Evolutionary conservation across 2,329 filamentous ascomycete genomes (phyloP).

Genomic region (Nemania bipapillata): DNA sequence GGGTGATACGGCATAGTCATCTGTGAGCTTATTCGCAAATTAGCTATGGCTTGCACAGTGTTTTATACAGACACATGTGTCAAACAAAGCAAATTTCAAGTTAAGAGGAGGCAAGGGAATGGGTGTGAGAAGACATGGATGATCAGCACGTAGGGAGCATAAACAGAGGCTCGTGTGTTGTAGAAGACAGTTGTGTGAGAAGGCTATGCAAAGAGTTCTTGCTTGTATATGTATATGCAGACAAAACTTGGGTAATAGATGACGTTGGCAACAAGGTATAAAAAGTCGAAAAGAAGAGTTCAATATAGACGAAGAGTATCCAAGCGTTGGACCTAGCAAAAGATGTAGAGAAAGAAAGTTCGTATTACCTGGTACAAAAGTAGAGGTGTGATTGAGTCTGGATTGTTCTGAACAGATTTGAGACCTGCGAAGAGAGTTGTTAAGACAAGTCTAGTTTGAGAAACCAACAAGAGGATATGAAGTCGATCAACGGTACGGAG

Average conservation of each 20-base stretch:
- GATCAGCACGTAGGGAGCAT: not conserved
- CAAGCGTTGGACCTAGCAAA: not conserved
- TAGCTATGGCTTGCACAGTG: conserved; percentile 9
- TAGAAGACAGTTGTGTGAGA: not conserved
- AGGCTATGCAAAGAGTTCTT: too few relatives aligned
- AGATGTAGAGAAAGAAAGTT: not conserved
- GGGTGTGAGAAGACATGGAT: not conserved
- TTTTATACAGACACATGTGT: too few relatives aligned
- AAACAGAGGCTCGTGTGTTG: not conserved
- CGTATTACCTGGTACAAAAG: conserved; percentile 47
- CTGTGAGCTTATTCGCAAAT: conserved; percentile 16
- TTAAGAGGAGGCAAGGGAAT: not conserved
- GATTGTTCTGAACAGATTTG: conserved; percentile 41
- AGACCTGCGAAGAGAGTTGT: conserved; percentile 37
- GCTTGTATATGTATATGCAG: not conserved
- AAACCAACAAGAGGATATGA: not conserved
- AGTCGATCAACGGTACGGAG: not conserved
- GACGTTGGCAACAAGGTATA: not conserved
- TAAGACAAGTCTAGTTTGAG: conserved; percentile 6
- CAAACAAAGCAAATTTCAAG: too few relatives aligned
- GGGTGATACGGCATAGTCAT: conserved; percentile 45
- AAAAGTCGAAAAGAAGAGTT: not conserved
- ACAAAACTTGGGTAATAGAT: not conserved
- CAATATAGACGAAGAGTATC: not conserved
- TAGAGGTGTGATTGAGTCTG: conserved; percentile 38